Base-by-base conservation (phyloP, 202 grass and related monocot species). In the Setaria viridis region DNA sequence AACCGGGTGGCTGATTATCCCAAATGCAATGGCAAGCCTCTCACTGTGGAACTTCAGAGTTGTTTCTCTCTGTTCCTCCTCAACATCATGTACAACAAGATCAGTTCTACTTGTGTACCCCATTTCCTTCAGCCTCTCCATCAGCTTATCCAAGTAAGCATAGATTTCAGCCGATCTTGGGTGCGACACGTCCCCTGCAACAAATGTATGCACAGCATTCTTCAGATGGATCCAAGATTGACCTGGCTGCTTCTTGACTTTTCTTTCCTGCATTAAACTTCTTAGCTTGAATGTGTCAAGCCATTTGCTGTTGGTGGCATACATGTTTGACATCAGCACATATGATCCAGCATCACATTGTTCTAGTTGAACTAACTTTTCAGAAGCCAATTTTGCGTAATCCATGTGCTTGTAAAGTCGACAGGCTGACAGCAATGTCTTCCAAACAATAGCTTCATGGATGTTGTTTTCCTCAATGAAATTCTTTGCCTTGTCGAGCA, bases 211-310 rank as follows among this genome's bases (percentile, higher is more conserved):
- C 35, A 94, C 67, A 4, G 4, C 30, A 64, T 87, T 90, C 83
- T 84, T 90, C 42, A 95, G 43, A 78, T 92, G 85, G 78, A 94
- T 88, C 93, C 93, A 94, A 70, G 93, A 94, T 72, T 32, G 87
- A 29, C 88, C 90, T 4, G 93, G 90, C 64, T 86, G 53, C 84
- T 92, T 92, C 53, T 66, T 53, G 21, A 92, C 67, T 84, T 80
- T 79, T 21, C 62, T 90, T 84, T 94, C 76, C 42, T 11, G 46
- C 93, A 94, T 92, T 37, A 53, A 83, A 74, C 59, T 81, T 87
- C 93, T 92, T n/a, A 92, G 78, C 70, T 87, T 81, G 16, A 41
- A 90, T 79, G 76, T 77, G n/a, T 94, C 83, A 45, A 74, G 53
- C 93, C 93, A 94, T 86, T 86, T 94, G 50, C 62, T 88, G 78